Evolutionary conservation across 306 rosid species (phyloP).

Genomic region (Lithocarpus polystachyus): DNA sequence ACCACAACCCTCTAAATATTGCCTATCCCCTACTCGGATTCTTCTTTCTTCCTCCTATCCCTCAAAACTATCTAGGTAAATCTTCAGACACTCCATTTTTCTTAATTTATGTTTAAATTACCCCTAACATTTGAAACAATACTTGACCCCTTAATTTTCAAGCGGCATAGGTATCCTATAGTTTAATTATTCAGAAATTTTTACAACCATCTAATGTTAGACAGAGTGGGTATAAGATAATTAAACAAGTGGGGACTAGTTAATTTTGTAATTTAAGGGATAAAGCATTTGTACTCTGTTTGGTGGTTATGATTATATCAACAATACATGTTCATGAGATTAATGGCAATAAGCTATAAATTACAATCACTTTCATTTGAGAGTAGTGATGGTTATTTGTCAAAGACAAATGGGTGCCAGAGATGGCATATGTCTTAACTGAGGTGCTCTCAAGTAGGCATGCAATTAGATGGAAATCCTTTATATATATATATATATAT

Average conservation of each 20-base stretch:
- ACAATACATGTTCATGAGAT: background rate
- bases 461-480: background rate
- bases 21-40: background rate
- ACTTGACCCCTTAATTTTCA: background rate
- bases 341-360: background rate
- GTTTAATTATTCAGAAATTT: background rate
- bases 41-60: background rate
- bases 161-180: constrained; percentile 8
- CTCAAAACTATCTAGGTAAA: background rate
- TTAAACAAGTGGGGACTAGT: constrained; percentile 3
- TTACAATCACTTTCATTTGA: background rate
- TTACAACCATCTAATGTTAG: background rate
- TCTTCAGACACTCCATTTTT: background rate
- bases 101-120: background rate
- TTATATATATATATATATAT: no score
- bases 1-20: constrained; percentile 9
- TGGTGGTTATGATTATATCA: background rate
- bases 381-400: background rate
- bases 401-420: background rate
- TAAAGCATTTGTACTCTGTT: background rate
- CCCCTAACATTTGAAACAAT: background rate
- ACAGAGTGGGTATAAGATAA: background rate
- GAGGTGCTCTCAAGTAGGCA: background rate
- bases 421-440: background rate
- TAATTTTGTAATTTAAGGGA: background rate